phyloP scores from a whole-genome alignment of 345 rosid species.

The Orychophragmus violaceus region DNA sequence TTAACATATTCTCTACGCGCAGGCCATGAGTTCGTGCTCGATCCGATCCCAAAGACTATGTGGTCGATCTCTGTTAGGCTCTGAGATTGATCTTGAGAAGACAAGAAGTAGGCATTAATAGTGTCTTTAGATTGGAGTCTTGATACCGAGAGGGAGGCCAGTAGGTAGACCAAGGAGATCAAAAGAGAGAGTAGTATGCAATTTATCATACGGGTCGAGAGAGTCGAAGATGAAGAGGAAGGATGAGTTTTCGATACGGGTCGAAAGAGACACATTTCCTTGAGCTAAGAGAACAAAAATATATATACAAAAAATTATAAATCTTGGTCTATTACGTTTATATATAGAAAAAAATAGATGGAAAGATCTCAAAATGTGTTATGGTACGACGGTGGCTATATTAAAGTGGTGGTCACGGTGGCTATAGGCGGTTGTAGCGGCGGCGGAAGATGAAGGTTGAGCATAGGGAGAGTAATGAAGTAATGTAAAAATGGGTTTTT shows the following conservation, averaged over 20 bases:
- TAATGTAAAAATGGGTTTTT: neutral
- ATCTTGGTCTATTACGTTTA: neutral
- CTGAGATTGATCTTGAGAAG: constrained; percentile 28
- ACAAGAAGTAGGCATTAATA: constrained; percentile 8
- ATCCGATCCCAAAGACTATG: constrained; percentile 64
- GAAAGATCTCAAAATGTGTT: neutral
- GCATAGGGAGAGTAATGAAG: neutral
- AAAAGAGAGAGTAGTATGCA: constrained; percentile 36
- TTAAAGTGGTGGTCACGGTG: constrained; percentile 14
- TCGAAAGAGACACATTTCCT: constrained; percentile 35
- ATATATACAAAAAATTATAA: neutral
- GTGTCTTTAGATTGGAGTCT: constrained; percentile 33
- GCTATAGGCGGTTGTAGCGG: constrained; percentile 1
- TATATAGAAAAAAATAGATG: neutral
- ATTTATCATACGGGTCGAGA: constrained; percentile 26
- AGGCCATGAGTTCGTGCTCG: constrained; percentile 49
- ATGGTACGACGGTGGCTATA: constrained; percentile 1
- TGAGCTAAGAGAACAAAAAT: neutral
- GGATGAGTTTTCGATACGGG: constrained; percentile 30
- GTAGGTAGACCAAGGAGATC: constrained; percentile 38
- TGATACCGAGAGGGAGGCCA: constrained; percentile 40
- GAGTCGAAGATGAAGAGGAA: constrained; percentile 22
- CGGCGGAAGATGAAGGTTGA: constrained; percentile 6
- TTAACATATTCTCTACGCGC: constrained; percentile 49
- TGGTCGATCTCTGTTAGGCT: constrained; percentile 42